Base-by-base conservation (phyloP, 2,329 filamentous ascomycete species). In the Bipolaris bicolor region DNA sequence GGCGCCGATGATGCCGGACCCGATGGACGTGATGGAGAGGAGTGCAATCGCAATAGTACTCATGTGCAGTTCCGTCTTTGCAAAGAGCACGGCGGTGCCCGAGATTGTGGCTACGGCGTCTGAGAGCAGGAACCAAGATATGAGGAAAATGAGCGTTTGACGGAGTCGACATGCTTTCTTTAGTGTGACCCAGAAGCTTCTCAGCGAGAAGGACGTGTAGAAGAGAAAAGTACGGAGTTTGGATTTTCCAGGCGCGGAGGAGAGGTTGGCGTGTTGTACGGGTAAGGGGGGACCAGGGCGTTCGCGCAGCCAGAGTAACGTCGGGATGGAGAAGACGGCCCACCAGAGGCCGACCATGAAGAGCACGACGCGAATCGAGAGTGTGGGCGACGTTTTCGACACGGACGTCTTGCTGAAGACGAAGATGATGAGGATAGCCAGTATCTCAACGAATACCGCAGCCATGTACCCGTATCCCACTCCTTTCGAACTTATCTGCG, bases 91-190 rank as follows among this genome's bases (percentile, higher is more conserved):
- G 1, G 94, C 93, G 0, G 93, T 97, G n/a, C 91, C 93, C 22
- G 91, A 94, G 0, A 96, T 92, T 0, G 94, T 97, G 2, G 94
- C 94, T 58, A 97, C 90, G 22, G 91, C 91, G 70, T 98, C 94
- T 2, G 91, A 96, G 2, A 97, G 83, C 13, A 97, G 83, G 71
- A 98, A 97, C 94, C 94, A 98, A 5, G 90, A 90, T 3, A 84
- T 83, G 9, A 97, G 83, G 71, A 93, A 94, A 4, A 92, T 78
- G 45, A 88, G 79, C n/a, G 90, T 88, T 66, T 94, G 90, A 4
- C 85, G 76, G 2, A 93, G 82, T 13, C 84, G 83, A 15, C 87
- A 78, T 1, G 92, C 92, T 36, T 90, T 83, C 65, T 86, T 84
- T 2, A 93, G 79, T 0, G 93, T 97, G 53, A 86, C 86, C 72